These are phyloP conservation scores for Cladosporium cucumerinum DNA, from an alignment of 2,329 filamentous ascomycete genomes.

Conservation along the genomic window DNA sequence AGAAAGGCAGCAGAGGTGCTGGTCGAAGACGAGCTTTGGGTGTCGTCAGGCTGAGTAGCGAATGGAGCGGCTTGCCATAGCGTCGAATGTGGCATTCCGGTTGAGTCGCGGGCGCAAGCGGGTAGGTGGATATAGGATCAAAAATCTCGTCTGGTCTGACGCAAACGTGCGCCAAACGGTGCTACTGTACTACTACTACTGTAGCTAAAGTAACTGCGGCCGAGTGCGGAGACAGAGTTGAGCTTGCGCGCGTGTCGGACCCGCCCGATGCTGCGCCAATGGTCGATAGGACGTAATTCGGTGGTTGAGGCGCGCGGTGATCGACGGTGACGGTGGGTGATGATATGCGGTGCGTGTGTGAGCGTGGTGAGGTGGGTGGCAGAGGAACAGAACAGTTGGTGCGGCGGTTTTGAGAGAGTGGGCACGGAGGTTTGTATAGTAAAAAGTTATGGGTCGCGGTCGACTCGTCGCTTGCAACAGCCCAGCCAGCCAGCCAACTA, in stretches of 20 bases:
- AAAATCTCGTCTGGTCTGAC: conserved; percentile 10
- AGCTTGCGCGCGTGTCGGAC: conserved; percentile 5
- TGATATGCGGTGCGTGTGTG: neutral
- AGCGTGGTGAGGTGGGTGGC: neutral
- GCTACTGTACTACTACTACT: neutral
- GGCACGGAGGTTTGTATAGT: neutral
- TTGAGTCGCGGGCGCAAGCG: conserved; percentile 9
- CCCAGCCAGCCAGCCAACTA: neutral
- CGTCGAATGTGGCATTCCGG: conserved; percentile 18
- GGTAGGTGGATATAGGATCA: conserved; percentile 4
- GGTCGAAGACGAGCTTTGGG: neutral
- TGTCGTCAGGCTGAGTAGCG: neutral
- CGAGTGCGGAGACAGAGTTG: conserved; percentile 11
- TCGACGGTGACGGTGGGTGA: neutral
- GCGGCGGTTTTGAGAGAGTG: neutral
- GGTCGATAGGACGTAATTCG: neutral
- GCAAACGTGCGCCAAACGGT: conserved; percentile 14
- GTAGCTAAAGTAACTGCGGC: neutral
- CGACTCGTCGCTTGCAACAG: neutral
- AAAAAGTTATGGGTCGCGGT: neutral
- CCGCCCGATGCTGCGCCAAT: conserved; percentile 7
- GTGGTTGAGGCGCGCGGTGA: neutral
- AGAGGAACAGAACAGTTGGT: neutral
- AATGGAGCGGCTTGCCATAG: conserved; percentile 17
- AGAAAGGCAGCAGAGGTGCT: neutral